Conservation (phyloP, 805 yeast genomes). For the Hanseniaspora lindneri region DNA sequence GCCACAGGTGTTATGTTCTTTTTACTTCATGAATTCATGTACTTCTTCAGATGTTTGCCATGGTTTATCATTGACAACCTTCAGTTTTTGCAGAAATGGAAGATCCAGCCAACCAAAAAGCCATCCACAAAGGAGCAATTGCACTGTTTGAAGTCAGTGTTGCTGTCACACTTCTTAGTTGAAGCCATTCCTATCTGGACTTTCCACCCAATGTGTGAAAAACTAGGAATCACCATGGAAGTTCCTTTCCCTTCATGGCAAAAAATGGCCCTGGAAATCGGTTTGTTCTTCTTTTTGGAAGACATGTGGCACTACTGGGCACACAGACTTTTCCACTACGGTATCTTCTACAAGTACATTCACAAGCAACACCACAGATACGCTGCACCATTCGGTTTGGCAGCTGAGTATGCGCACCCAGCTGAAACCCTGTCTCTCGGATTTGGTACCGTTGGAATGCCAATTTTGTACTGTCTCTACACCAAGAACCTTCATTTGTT, state of each 20-base stretch:
- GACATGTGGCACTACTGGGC: slow-evolving; percentile 97
- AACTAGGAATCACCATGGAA: slow-evolving; percentile 59
- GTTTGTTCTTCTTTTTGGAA: slow-evolving; percentile 70
- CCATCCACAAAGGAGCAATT: slow-evolving; percentile 78
- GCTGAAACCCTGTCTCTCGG: slow-evolving; percentile 84
- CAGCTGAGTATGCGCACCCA: slow-evolving; percentile 98
- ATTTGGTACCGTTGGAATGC: slow-evolving; percentile 92
- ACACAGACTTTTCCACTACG: slow-evolving; percentile 82
- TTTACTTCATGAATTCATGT: slow-evolving; percentile 71
- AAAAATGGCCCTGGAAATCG: slow-evolving; percentile 53
- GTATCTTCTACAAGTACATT: slow-evolving; percentile 77
- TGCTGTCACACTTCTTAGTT: slow-evolving; percentile 76
- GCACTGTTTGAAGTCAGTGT: slow-evolving; percentile 79
- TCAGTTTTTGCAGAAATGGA: slow-evolving; percentile 74
- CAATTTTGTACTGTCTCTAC: slow-evolving; percentile 68
- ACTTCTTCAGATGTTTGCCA: slow-evolving; percentile 85
- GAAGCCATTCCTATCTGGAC: slow-evolving; percentile 96
- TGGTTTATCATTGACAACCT: slow-evolving; percentile 81
- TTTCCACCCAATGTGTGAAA: slow-evolving; percentile 83
- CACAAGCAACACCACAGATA: slow-evolving; percentile 97
- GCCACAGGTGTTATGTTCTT: slow-evolving; percentile 88
- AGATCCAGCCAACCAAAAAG: slow-evolving; percentile 76
- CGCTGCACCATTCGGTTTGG: slow-evolving; percentile 93
- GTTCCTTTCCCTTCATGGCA: slow-evolving; percentile 74
- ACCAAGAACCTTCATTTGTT: slow-evolving; percentile 71